These are phyloP conservation scores for Sugiyamaella valdiviana DNA, from an alignment of 805 yeast species.

Conservation along the genomic window DNA sequence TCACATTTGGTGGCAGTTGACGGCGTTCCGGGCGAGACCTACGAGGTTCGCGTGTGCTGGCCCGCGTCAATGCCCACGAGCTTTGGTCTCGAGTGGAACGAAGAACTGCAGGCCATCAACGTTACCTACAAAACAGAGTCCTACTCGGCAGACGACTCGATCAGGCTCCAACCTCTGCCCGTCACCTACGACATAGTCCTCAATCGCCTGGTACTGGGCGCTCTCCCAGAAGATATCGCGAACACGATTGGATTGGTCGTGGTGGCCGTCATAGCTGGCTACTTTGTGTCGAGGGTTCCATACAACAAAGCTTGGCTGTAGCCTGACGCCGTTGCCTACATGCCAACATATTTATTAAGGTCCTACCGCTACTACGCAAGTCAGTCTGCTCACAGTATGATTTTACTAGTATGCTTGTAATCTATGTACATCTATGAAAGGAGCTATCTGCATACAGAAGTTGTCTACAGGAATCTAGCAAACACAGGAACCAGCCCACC, in stretches of 20 bases:
- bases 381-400: too few species aligned
- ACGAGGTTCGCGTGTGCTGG: constrained; percentile 32
- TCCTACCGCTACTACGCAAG: too few species aligned
- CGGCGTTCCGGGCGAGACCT: constrained; percentile 10
- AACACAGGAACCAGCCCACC: constrained; percentile 53
- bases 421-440: too few species aligned
- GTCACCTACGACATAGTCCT: constrained; percentile 16
- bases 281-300: not conserved
- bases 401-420: too few species aligned
- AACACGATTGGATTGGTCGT: constrained; percentile 12
- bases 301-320: constrained; percentile 1
- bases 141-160: constrained; percentile 8
- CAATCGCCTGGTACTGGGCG: constrained; percentile 11
- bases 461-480: too few species aligned
- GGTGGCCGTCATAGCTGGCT: constrained; percentile 10
- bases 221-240: constrained; percentile 15
- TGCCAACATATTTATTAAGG: not conserved
- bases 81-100: constrained; percentile 19
- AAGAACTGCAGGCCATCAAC: constrained; percentile 8
- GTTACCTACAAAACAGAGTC: constrained; percentile 11
- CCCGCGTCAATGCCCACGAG: constrained; percentile 31
- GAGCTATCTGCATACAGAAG: too few species aligned
- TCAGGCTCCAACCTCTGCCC: constrained; percentile 15
- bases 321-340: not conserved
- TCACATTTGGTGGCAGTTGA: constrained; percentile 10